These are phyloP conservation scores for Astrephomene gubernaculifera DNA, from an alignment of 139 green algal genomes.

Conservation along the genomic window DNA sequence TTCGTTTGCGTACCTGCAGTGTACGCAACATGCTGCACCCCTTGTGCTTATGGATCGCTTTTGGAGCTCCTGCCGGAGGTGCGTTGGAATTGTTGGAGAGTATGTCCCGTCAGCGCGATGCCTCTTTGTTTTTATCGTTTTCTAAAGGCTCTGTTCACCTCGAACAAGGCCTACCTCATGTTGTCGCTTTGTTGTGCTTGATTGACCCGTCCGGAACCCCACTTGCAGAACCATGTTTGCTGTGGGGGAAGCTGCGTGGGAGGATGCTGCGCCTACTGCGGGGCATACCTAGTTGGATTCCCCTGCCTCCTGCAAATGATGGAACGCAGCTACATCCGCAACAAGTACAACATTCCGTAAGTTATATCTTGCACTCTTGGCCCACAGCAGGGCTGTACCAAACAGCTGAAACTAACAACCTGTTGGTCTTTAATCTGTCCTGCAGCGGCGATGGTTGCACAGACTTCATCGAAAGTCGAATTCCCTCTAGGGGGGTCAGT, in stretches of 20 bases:
- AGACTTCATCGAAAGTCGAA: slow-evolving; percentile 10
- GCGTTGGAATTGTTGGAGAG: too few species aligned
- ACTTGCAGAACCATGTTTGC: too few species aligned
- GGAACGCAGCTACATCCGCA: slow-evolving; percentile 1
- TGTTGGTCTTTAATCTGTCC: background rate
- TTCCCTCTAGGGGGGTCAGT: too few species aligned
- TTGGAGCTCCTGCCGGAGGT: slow-evolving; percentile 8
- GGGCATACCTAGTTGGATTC: background rate
- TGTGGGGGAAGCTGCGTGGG: background rate
- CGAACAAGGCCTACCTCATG: too few species aligned
- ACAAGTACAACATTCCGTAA: slow-evolving; percentile 35
- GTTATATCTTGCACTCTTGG: too few species aligned
- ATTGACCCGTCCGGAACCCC: too few species aligned
- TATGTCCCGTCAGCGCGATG: too few species aligned
- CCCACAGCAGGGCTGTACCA: too few species aligned
- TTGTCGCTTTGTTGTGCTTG: too few species aligned
- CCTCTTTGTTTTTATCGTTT: too few species aligned
- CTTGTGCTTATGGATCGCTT: slow-evolving; percentile 2
- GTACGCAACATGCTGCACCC: background rate
- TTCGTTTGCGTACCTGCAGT: background rate
- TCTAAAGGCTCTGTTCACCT: too few species aligned
- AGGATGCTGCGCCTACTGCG: background rate
- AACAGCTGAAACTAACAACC: too few species aligned
- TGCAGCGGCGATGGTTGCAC: background rate
- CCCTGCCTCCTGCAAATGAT: slow-evolving; percentile 12